Evolutionary conservation across 208 protist genomes (phyloP), one percentile per base, ranked within the genome.

Genomic region (Acanthamoeba triangularis): DNA sequence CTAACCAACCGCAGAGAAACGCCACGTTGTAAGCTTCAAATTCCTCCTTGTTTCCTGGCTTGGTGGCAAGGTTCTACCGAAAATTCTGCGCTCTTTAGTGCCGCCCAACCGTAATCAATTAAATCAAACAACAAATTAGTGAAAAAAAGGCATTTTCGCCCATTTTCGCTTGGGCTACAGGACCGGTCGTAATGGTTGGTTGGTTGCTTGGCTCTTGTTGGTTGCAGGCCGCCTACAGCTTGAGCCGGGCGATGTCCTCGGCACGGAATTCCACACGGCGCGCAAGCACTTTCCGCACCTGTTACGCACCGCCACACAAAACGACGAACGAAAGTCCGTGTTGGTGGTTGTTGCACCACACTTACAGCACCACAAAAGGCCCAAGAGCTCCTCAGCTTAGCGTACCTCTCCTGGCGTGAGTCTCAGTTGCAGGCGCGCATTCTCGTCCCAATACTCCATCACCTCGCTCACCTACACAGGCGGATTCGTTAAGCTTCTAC

Each of bases 371-470:
- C 13, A 33, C 10, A 7, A 72, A 74, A 74, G 30, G n/a, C 20
- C 56, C 56, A 25, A 25, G 56, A 47, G 41, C 41, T 47, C 41
- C 41, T 10, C 3, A 47, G 41, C 18, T 25, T 14, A 1, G 25
- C 61, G 61, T n/a, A 59, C 82, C 82, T 90, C 82, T 90, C 47
- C 82, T 44, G 82, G 82, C 52, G 82, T 65, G 82, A 90, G 82
- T 44, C 82, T 47, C 20, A 56, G 35, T 44, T 56, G 47, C 10
- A 90, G 52, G 47, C 54, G 82, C 14, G 82, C 82, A 33, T 90
- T 90, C 52, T 90, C 82, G 52, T 65, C 82, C 82, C 82, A 90
- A 28, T 90, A 90, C 52, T 90, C 82, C 82, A 90, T n/a, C 82
- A 90, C 49, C 25, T 90, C 82, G 49, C 54, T 90, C 52, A 80